Evolutionary conservation across 129 eudicot genomes (phyloP), one percentile per base, ranked within the genome.

Genomic region (Pittosporum tobira): DNA sequence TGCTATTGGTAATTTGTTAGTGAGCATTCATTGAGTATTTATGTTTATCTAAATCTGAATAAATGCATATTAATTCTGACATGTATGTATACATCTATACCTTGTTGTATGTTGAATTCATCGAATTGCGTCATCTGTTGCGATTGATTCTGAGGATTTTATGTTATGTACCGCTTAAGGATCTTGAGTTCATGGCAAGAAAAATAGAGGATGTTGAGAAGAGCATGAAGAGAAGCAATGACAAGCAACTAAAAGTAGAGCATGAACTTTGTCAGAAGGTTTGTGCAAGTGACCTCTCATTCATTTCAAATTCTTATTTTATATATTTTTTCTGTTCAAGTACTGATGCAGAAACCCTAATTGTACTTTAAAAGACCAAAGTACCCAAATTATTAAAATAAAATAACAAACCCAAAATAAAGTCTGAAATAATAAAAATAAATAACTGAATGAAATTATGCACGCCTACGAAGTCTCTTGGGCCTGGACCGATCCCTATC

Each of bases 161-260:
- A 44, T 50, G n/a, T 57, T 58, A 4, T 69, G 3, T 62, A 49
- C 62, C 15, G 9, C 31, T 66, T 9, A 60, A 91, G 99, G 99
- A 93, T 68, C 75, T 93, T 71, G 99, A 93, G 62, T 93, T 93
- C 79, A 81, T 93, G 80, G 84, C 64, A 71, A 83, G 79, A 71
- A 80, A 65, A 57, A 77, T 83, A 62, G 99, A 93, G 64, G 96
- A 93, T 74, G 80, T 93, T 71, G 99, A 93, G 57, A 93, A 93
- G 66, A 93, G 99, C 80, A 87, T 93, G 99, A 93, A 93, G 78
- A 83, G 99, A 75, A 93, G 99, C 84, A 93, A 93, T 65, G 96
- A 93, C 81, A 93, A 93, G 74, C 96, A 79, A 68, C 69, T 93
- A 47, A 93, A 93, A 72, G 29, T 93, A 75, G 99, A 93, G 78